Evolutionary conservation across 495 filamentous ascomycete species (phyloP).

Genomic region (Hypoxylon fuscum): DNA sequence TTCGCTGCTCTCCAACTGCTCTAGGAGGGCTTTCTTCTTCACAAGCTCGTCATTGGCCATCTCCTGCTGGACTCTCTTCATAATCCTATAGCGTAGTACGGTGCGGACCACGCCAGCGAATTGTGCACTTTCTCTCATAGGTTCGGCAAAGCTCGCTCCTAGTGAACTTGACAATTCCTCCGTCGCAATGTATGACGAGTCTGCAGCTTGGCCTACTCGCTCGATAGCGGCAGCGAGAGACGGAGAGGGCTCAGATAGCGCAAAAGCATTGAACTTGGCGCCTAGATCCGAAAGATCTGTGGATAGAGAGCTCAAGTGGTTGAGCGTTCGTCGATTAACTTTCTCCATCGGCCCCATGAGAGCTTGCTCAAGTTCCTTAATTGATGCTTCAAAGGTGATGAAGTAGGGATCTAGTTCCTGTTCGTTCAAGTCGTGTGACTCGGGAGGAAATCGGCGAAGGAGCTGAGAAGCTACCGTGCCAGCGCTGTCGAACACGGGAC

Average conservation of each 20-base stretch:
- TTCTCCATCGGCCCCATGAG: constrained; percentile 94
- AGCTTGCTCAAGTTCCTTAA: constrained; percentile 84
- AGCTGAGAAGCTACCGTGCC: constrained; percentile 69
- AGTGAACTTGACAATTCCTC: constrained; percentile 86
- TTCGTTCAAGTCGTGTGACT: constrained; percentile 77
- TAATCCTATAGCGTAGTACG: constrained; percentile 84
- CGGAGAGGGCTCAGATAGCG: constrained; percentile 86
- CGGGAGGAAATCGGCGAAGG: constrained; percentile 84
- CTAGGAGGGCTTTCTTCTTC: constrained; percentile 80
- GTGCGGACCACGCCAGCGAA: constrained; percentile 93
- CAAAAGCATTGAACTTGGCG: constrained; percentile 95
- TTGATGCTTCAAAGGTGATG: constrained; percentile 85
- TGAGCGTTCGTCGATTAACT: constrained; percentile 88
- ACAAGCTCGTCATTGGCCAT: constrained; percentile 92
- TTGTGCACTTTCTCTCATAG: constrained; percentile 95
- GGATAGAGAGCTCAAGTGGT: constrained; percentile 81
- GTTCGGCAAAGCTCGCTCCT: constrained; percentile 91
- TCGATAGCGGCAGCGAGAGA: constrained; percentile 94
- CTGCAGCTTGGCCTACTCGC: constrained; percentile 90
- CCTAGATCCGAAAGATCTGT: constrained; percentile 91
- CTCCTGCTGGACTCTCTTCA: constrained; percentile 95
- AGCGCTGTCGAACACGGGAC: constrained; percentile 44
- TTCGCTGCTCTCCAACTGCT: constrained; percentile 88
- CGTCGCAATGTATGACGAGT: constrained; percentile 94
- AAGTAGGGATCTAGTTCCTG: constrained; percentile 96